Conservation (phyloP, 768 basidiomycete species). For the Pleurotus sapidus region DNA sequence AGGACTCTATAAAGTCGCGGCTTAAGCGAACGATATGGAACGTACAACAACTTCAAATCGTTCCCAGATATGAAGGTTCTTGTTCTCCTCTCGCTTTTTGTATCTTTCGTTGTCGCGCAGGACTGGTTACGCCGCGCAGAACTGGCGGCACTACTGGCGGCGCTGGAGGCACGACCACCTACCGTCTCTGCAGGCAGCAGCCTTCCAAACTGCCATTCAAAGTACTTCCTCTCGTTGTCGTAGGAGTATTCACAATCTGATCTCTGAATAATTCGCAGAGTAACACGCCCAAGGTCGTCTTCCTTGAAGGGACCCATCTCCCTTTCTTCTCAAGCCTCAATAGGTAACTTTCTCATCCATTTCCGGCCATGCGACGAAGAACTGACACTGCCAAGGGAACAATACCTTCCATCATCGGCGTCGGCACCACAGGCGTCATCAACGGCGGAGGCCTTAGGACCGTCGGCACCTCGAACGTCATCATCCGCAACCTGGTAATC, state of each 20-base stretch:
- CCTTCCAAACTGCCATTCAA: slow-evolving; percentile 20
- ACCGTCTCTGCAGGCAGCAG: slow-evolving; percentile 19
- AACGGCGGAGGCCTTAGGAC: slow-evolving; percentile 20
- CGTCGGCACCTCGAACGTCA: slow-evolving; percentile 17
- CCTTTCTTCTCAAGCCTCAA: slow-evolving; percentile 15
- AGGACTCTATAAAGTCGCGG: background rate
- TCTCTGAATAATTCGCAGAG: slow-evolving; percentile 4
- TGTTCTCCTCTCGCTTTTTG: background rate
- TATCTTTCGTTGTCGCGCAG: slow-evolving; percentile 9
- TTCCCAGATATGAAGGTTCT: background rate
- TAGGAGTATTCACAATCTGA: no score
- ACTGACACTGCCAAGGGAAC: slow-evolving; percentile 10
- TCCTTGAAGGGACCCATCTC: slow-evolving; percentile 17
- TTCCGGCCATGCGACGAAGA: background rate
- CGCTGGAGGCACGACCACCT: slow-evolving; percentile 18
- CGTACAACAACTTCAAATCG: background rate
- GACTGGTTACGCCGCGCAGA: slow-evolving; percentile 18
- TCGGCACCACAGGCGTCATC: slow-evolving; percentile 17
- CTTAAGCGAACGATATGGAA: background rate
- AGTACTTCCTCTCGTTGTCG: slow-evolving; percentile 1
- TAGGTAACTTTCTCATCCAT: slow-evolving; percentile 11
- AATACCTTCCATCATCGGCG: slow-evolving; percentile 20
- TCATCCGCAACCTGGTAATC: slow-evolving; percentile 19
- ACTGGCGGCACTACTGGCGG: slow-evolving; percentile 20
- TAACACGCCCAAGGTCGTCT: slow-evolving; percentile 17